Conservation (phyloP, 2,329 filamentous ascomycete genomes). For the Botrytis sinoallii region DNA sequence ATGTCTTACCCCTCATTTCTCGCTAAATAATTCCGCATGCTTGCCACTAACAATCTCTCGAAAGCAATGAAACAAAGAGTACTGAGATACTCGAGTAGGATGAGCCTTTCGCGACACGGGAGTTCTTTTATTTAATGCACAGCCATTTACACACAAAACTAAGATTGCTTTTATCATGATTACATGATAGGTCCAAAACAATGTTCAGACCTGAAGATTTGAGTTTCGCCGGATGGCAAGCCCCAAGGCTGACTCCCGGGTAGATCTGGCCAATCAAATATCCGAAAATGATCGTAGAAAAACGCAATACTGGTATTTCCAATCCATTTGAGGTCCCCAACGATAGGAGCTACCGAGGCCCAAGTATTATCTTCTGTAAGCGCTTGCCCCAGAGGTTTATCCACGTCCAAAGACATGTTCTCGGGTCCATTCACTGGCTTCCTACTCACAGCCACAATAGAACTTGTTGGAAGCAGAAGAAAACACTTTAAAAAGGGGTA, state of each 20-base stretch:
- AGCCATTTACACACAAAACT: background rate
- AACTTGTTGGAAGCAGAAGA: background rate
- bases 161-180: background rate
- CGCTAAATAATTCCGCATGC: background rate
- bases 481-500: background rate
- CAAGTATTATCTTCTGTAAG: background rate
- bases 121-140: background rate
- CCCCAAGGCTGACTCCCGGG: background rate
- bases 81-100: background rate
- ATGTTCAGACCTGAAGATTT: background rate
- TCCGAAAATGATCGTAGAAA: background rate
- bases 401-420: background rate
- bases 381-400: background rate
- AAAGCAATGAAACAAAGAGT: background rate
- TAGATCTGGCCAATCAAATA: fast-evolving
- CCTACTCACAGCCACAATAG: background rate
- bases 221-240: background rate
- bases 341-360: background rate
- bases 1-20: background rate
- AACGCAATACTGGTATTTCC: background rate
- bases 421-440: background rate
- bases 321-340: background rate
- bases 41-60: background rate
- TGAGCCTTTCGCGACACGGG: background rate
- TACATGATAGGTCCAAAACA: background rate